Conservation (phyloP, 108 stramenopile genomes). For the Skeletonema costatum region DNA sequence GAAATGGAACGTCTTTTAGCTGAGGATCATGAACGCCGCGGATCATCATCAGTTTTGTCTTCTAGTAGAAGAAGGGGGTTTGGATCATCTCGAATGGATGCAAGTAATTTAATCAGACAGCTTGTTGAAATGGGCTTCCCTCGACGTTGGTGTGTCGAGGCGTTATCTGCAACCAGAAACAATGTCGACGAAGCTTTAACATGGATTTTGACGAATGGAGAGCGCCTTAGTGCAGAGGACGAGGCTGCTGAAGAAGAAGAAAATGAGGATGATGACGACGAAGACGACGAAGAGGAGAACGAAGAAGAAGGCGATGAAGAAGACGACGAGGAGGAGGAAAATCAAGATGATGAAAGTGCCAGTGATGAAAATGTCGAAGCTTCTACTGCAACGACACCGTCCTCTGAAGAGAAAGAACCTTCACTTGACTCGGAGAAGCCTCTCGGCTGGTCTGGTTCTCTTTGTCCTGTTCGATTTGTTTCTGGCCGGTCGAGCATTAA, state of each 20-base stretch:
- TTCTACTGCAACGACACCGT: not conserved
- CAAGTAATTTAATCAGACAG: constrained; percentile 78
- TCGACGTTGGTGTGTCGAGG: constrained; percentile 90
- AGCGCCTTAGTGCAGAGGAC: constrained; percentile 77
- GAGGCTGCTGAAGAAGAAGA: constrained; percentile 76
- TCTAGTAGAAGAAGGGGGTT: constrained; percentile 50
- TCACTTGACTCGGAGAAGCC: not conserved
- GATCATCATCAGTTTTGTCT: constrained; percentile 33
- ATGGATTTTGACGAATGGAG: constrained; percentile 95
- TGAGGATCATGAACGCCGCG: constrained; percentile 68
- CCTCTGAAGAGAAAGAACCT: constrained; percentile 1
- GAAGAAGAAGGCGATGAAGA: constrained; percentile 65
- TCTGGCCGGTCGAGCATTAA: constrained; percentile 77
- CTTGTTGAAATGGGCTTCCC: constrained; percentile 98
- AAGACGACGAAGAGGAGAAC: constrained; percentile 45
- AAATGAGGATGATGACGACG: constrained; percentile 52
- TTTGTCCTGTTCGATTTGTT: constrained; percentile 74
- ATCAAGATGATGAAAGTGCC: constrained; percentile 7
- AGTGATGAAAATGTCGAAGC: constrained; percentile 20
- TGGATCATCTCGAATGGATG: constrained; percentile 32
- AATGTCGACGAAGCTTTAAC: constrained; percentile 96
- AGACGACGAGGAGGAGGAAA: constrained; percentile 48
- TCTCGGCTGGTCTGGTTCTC: constrained; percentile 62
- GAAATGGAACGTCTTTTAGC: constrained; percentile 94
- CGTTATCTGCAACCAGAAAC: constrained; percentile 87